Evolutionary conservation across 257 asterid genomes (phyloP).

Genomic region (Verbascum thapsus): DNA sequence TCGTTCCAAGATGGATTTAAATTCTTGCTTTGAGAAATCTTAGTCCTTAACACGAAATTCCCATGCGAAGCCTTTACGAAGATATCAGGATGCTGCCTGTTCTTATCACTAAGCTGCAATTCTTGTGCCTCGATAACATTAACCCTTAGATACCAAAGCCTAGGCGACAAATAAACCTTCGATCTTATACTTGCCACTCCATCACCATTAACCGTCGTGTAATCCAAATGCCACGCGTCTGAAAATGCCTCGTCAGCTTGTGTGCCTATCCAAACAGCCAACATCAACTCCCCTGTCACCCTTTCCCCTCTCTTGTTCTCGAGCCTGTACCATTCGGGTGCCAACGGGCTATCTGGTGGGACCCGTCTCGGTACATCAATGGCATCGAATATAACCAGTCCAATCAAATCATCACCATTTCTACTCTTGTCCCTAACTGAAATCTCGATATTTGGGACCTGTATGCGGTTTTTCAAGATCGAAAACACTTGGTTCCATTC

Average conservation of each 20-base stretch:
- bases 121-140: slow-evolving; percentile 93
- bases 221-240: slow-evolving; percentile 84
- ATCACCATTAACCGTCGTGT: slow-evolving; percentile 51
- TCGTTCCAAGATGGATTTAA: slow-evolving; percentile 82
- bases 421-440: slow-evolving; percentile 59
- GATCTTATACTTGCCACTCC: slow-evolving; percentile 66
- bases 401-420: slow-evolving; percentile 59
- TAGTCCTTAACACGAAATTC: slow-evolving; percentile 54
- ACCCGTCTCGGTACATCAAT: slow-evolving; percentile 79
- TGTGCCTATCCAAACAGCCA: slow-evolving; percentile 86
- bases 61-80: slow-evolving; percentile 56
- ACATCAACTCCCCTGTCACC: slow-evolving; percentile 73
- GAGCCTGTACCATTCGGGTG: slow-evolving; percentile 87
- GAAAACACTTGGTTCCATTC: slow-evolving; percentile 87
- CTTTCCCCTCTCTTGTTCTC: slow-evolving; percentile 58
- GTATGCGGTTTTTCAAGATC: slow-evolving; percentile 54
- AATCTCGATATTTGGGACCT: slow-evolving; percentile 57
- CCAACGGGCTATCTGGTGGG: slow-evolving; percentile 94
- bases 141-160: slow-evolving; percentile 86
- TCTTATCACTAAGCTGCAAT: slow-evolving; percentile 49
- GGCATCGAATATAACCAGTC: slow-evolving; percentile 53
- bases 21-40: slow-evolving; percentile 48
- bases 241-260: slow-evolving; percentile 94
- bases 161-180: slow-evolving; percentile 84
- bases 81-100: slow-evolving; percentile 62